Base-by-base conservation (phyloP, 768 basidiomycete species). In the Xerocomus spinulosus region DNA sequence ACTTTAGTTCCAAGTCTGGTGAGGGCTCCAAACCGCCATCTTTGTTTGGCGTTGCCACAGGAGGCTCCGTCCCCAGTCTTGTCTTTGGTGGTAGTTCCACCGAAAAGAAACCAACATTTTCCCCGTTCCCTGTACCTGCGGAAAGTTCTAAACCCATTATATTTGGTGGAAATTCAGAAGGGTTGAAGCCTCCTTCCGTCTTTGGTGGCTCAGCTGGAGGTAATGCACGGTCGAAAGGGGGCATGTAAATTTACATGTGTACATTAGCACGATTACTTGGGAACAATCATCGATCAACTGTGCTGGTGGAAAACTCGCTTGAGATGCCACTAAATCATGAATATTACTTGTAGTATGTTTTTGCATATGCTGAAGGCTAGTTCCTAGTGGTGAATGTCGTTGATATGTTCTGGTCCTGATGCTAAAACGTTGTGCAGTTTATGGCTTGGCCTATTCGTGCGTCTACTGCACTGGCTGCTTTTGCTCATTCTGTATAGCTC, bases 361-460 rank as follows among this genome's bases (percentile, higher is more conserved):
- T n/a, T n/a, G n/a, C n/a, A n/a, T n/a, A n/a, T n/a, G n/a, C n/a
- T n/a, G n/a, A n/a, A n/a, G n/a, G n/a, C n/a, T n/a, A n/a, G n/a
- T n/a, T n/a, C n/a, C n/a, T n/a, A n/a, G n/a, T n/a, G n/a, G n/a
- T n/a, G n/a, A n/a, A n/a, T n/a, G n/a, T n/a, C n/a, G n/a, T n/a
- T n/a, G n/a, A n/a, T n/a, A 98, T 59, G 96, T 98, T 0, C 73
- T 99, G 10, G 88, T 99, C n/a, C n/a, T n/a, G n/a, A n/a, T n/a
- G n/a, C n/a, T n/a, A n/a, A n/a, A n/a, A n/a, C n/a, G n/a, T n/a
- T n/a, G n/a, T n/a, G n/a, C n/a, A n/a, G n/a, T n/a, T n/a, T 99
- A 60, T 98, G 95, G 92, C 95, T 99, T 53, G 96, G 98, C 69
- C 98, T 99, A 87, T 94, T 58, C 51, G 87, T 75, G n/a, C 30